A percentile compares a stretch with the other conserved stretches of the same genome.
Evolutionary conservation across 2,329 filamentous ascomycete genomes (phyloP).

Genomic region (Phaeophleospora eucalypticola): DNA sequence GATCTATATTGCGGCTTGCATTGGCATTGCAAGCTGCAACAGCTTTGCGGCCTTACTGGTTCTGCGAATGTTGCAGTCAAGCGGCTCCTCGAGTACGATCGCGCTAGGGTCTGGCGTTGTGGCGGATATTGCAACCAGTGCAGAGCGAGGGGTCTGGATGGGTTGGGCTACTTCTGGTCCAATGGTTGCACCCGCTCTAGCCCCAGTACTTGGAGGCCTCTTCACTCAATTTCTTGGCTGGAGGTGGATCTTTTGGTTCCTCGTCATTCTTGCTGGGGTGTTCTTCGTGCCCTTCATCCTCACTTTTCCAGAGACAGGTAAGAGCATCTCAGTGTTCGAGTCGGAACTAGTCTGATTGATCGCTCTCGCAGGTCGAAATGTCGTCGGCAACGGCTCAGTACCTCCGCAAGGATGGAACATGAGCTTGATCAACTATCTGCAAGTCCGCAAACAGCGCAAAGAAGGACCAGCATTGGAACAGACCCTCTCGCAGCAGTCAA

Average conservation of each 20-base stretch:
- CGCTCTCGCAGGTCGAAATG: slow-evolving; percentile 32
- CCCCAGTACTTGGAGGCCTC: slow-evolving; percentile 28
- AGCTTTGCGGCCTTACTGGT: slow-evolving; percentile 22
- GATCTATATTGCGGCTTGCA: slow-evolving; percentile 22
- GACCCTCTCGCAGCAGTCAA: slow-evolving; percentile 23
- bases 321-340: too few species aligned
- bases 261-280: slow-evolving; percentile 35
- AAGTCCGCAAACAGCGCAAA: slow-evolving; percentile 10
- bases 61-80: slow-evolving; percentile 31
- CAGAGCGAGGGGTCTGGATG: slow-evolving; percentile 33
- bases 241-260: slow-evolving; percentile 43
- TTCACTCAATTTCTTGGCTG: slow-evolving; percentile 33
- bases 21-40: slow-evolving; percentile 20
- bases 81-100: slow-evolving; percentile 39
- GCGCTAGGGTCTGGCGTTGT: slow-evolving; percentile 32
- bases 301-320: slow-evolving; percentile 34
- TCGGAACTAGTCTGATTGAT: too few species aligned
- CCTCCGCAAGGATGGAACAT: slow-evolving; percentile 30
- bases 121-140: slow-evolving; percentile 31
- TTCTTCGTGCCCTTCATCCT: slow-evolving; percentile 27
- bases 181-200: slow-evolving; percentile 28
- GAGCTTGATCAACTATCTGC: slow-evolving; percentile 26
- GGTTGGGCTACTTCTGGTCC: slow-evolving; percentile 30
- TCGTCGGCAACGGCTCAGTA: slow-evolving; percentile 37
- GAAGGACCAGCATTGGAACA: slow-evolving; percentile 18